Conservation (phyloP, 306 rosid genomes). For the Lotus japonicus region DNA sequence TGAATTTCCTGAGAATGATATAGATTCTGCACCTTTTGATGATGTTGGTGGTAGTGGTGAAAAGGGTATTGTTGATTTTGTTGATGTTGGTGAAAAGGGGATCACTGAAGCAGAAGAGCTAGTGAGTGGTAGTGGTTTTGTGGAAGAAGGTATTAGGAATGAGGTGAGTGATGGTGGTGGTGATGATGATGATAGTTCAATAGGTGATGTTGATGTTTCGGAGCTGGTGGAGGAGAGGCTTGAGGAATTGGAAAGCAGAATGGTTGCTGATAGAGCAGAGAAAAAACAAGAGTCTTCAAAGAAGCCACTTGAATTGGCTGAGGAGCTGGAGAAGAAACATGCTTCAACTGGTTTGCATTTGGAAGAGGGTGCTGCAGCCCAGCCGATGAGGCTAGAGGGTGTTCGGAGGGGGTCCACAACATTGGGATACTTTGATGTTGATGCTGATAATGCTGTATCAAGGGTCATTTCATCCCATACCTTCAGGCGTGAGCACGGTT, state of each 20-base stretch:
- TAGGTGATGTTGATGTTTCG: conserved; percentile 39
- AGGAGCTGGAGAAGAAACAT: conserved; percentile 79
- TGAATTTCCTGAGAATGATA: conserved; percentile 16
- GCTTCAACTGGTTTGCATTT: conserved; percentile 87
- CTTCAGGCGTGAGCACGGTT: conserved; percentile 85
- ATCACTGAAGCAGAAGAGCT: conserved; percentile 26
- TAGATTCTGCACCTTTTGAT: neutral
- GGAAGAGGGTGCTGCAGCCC: conserved; percentile 99
- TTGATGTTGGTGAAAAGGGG: conserved; percentile 18
- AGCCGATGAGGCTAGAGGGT: conserved; percentile 97
- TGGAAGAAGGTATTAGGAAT: conserved; percentile 25
- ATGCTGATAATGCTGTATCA: conserved; percentile 60
- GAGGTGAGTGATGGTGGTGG: conserved; percentile 25
- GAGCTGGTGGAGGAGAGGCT: conserved; percentile 67
- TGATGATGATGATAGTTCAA: conserved; percentile 38
- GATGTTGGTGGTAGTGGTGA: conserved; percentile 18
- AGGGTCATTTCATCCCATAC: conserved; percentile 57
- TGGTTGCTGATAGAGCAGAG: conserved; percentile 38
- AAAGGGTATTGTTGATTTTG: conserved; percentile 18
- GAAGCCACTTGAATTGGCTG: conserved; percentile 81
- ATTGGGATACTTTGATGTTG: conserved; percentile 73
- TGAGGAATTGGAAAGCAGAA: conserved; percentile 51
- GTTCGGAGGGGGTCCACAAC: conserved; percentile 73
- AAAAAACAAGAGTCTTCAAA: conserved; percentile 28
- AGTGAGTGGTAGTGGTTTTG: conserved; percentile 3